Conservation (phyloP, 2,329 filamentous ascomycete species). For the Monosporascus sp. region DNA sequence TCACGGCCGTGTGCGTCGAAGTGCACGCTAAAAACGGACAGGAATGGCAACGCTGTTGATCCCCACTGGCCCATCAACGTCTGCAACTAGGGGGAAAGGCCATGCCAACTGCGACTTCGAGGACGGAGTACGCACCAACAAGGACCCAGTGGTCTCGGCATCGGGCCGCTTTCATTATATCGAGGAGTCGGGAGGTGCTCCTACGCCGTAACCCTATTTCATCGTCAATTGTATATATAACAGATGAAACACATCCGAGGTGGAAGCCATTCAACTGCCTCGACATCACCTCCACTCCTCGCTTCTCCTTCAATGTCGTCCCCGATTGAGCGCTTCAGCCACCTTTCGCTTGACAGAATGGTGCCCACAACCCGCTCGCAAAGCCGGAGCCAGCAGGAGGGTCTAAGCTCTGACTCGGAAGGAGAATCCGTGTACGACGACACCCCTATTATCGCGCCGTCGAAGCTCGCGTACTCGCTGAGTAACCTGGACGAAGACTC, state of each 20-base stretch:
- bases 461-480: conserved; percentile 30
- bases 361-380: conserved; percentile 28
- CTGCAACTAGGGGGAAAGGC: conserved; percentile 8
- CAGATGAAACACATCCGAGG: conserved; percentile 5
- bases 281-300: conserved; percentile 11
- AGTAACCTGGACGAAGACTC: conserved; percentile 26
- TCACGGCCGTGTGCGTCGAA: background rate
- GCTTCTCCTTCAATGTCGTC: conserved; percentile 27
- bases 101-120: conserved; percentile 11
- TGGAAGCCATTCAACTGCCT: conserved; percentile 5
- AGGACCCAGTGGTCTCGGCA: conserved; percentile 17
- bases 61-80: conserved; percentile 8
- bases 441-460: conserved; percentile 23
- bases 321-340: conserved; percentile 29
- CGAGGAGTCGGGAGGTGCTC: background rate
- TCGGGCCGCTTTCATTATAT: conserved; percentile 16
- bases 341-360: conserved; percentile 37
- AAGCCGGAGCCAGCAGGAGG: conserved; percentile 21
- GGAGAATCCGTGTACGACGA: conserved; percentile 26
- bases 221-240: conserved; percentile 18
- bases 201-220: conserved; percentile 8
- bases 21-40: background rate
- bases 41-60: background rate
- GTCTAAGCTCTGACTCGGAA: conserved; percentile 13
- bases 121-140: conserved; percentile 16